A percentile compares a stretch with the other conserved stretches of the same genome.
phyloP scores from a whole-genome alignment of 805 yeast species.

The Wickerhamomyces subpelliculosus region DNA sequence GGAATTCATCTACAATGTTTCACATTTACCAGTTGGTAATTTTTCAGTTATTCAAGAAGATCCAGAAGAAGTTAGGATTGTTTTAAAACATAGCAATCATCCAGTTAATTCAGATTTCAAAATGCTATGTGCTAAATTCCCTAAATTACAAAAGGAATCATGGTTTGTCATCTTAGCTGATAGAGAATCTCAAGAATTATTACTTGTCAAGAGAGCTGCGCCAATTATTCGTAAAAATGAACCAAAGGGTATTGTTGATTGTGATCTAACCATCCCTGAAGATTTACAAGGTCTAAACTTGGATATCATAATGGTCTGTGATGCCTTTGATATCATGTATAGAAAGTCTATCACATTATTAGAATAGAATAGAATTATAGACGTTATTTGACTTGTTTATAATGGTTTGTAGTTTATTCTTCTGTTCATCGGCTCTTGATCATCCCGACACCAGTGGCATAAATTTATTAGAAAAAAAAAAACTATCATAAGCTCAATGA shows the following conservation, averaged over 20 bases:
- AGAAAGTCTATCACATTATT: slow-evolving; percentile 16
- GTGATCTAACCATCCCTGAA: slow-evolving; percentile 44
- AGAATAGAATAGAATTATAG: not conserved
- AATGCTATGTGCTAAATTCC: slow-evolving; percentile 73
- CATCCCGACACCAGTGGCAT: too few species aligned
- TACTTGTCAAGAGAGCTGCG: slow-evolving; percentile 68
- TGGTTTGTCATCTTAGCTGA: slow-evolving; percentile 76
- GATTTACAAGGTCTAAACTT: slow-evolving; percentile 40
- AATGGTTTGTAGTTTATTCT: too few species aligned
- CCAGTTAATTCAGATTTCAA: slow-evolving; percentile 49
- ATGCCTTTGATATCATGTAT: slow-evolving; percentile 56
- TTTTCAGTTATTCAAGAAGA: slow-evolving; percentile 29
- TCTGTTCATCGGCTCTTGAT: too few species aligned
- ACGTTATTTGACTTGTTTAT: too few species aligned
- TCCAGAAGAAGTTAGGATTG: slow-evolving; percentile 32
- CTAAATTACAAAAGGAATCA: slow-evolving; percentile 86
- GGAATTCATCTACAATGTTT: slow-evolving; percentile 46
- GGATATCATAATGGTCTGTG: slow-evolving; percentile 49
- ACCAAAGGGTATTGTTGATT: slow-evolving; percentile 23
- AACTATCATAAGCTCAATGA: too few species aligned
- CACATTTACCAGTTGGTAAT: slow-evolving; percentile 59
- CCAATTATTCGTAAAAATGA: slow-evolving; percentile 34
- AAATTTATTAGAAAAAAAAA: too few species aligned
- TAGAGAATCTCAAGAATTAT: slow-evolving; percentile 42
- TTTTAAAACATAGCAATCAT: slow-evolving; percentile 45